A percentile compares a stretch with the other conserved stretches of the same genome.
phyloP scores from a whole-genome alignment of 164 flowering plant genomes.

The Chimonanthus salicifolius region DNA sequence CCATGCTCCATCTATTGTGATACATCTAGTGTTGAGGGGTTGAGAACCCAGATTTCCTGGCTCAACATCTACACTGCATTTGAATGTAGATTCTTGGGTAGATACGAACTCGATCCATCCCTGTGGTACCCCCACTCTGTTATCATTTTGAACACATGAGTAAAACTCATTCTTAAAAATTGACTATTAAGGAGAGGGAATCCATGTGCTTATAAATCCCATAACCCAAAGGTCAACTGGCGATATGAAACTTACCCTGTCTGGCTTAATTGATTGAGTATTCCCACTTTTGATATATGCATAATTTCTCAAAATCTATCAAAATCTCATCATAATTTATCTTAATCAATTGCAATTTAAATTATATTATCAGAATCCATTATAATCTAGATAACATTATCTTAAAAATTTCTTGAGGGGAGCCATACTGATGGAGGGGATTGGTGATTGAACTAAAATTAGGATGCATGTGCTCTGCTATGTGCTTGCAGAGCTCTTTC shows the following conservation, averaged over 20 bases:
- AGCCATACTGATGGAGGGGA: not conserved
- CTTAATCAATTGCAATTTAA: too few species aligned
- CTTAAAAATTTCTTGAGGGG: not conserved
- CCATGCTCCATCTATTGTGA: not conserved
- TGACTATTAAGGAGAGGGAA: too few species aligned
- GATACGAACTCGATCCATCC: too few species aligned
- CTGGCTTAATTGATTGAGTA: not conserved
- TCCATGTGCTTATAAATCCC: too few species aligned
- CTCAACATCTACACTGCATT: not conserved
- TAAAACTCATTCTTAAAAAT: too few species aligned
- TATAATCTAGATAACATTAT: too few species aligned
- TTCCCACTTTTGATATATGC: not conserved
- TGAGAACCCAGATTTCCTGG: not conserved
- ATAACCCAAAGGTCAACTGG: too few species aligned
- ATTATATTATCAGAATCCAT: too few species aligned
- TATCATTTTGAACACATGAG: too few species aligned
- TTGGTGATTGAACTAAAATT: not conserved
- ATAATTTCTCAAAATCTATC: not conserved
- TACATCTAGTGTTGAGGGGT: not conserved
- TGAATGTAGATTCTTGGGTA: not conserved
- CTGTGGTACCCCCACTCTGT: too few species aligned
- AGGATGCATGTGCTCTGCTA: conserved; percentile 5
- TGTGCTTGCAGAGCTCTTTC: not conserved
- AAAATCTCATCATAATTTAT: too few species aligned
- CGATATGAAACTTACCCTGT: not conserved